Conservation (phyloP, 441 rosid genomes). For the Mallotus japonicus region DNA sequence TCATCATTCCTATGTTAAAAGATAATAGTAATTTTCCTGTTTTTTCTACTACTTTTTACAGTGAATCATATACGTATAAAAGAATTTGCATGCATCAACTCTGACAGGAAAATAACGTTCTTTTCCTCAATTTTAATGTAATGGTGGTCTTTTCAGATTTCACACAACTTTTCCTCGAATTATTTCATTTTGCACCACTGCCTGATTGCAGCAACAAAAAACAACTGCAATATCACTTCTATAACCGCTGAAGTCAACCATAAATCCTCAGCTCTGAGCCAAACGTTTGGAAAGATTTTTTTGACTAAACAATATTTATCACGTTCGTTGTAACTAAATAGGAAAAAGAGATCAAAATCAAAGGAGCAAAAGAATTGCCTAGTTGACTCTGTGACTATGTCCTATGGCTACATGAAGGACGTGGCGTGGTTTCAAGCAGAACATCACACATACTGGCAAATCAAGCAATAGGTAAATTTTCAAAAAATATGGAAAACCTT, state of each 20-base stretch:
- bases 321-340: too few species aligned
- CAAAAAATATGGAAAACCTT: neutral
- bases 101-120: neutral
- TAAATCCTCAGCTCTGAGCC: neutral
- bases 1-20: neutral
- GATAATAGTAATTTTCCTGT: neutral
- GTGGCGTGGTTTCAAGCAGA: neutral
- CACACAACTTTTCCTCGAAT: neutral
- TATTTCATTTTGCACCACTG: neutral
- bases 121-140: neutral
- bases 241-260: neutral
- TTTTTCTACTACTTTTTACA: neutral
- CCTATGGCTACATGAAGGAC: neutral
- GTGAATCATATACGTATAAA: neutral
- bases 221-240: conserved; percentile 6
- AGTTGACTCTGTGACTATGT: neutral
- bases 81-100: neutral
- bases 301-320: neutral
- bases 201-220: neutral
- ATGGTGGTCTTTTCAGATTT: neutral
- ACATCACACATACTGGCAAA: neutral
- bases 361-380: neutral
- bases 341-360: neutral
- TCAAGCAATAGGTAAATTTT: too few species aligned
- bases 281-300: neutral